Base-by-base conservation (phyloP, 805 yeast genomes). In the Ogataea sp. region DNA sequence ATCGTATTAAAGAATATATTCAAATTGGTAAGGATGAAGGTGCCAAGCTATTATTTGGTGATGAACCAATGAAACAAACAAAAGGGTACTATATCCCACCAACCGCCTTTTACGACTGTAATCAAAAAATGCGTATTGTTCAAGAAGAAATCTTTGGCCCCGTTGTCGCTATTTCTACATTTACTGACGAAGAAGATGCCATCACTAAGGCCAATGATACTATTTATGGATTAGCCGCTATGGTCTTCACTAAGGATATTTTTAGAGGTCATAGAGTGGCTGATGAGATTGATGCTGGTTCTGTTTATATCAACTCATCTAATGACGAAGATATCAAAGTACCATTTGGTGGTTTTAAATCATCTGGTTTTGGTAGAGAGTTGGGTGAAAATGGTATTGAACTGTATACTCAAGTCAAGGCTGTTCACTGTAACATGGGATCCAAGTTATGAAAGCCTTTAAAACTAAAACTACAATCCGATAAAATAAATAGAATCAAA, bases 61-160 rank as follows among this genome's bases (percentile, higher is more conserved):
- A 70, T 38, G 62, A 64, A 37, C 54, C 57, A 44, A 58, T 68
- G 50, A 49, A 69, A 42, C 67, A 63, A 20, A 61, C 64, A 32
- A 66, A 65, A 41, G 95, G 94, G 4, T 84, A 61, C 62, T 86
- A 64, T 58, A 67, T 85, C 48, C 71, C 75, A 50, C 95, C 95
- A 42, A 83, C 94, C 4, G 68, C 86, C 32, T 84, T 85, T 50
- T 70, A 80, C 20, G 83, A 83, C 51, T 86, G 83, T 36, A 70
- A 67, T 39, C 79, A 80, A 44, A 58, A 69, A 25, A 79, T 80
- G 75, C 66, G 71, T 43, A 74, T 86, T 37, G 82, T 80, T 41
- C 70, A 70, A 47, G 95, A 86, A 60, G 95, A 86, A 62, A 84
- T 86, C 42, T 86, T 86, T 59, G 95, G 95, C 16, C 95, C 95